A percentile compares a stretch with the other conserved stretches of the same genome.
Conservation (phyloP, 176 grass and related monocot species). For the Elymus sibiricus region DNA sequence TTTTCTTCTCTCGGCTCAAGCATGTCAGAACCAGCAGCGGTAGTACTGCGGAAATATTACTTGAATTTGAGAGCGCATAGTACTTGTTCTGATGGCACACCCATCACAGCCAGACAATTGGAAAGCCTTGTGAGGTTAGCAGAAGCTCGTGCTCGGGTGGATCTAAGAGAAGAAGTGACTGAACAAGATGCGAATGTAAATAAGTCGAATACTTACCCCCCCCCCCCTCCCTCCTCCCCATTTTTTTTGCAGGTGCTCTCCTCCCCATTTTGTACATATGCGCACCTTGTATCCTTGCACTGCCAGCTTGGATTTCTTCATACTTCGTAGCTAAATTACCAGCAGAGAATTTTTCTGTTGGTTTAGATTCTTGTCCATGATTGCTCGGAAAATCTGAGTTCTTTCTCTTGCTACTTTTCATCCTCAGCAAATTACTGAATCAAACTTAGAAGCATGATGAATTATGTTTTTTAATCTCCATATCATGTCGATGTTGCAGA, state of each 20-base stretch:
- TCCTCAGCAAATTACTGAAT: not conserved
- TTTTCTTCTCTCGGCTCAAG: constrained; percentile 31
- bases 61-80: constrained; percentile 53
- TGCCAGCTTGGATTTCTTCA: not conserved
- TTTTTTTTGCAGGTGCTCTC: too few species aligned
- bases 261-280: not conserved
- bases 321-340: not conserved
- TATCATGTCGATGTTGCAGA: not conserved
- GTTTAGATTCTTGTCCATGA: not conserved
- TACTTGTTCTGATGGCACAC: constrained; percentile 70
- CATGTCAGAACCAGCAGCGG: constrained; percentile 59
- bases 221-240: not conserved
- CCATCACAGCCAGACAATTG: constrained; percentile 88
- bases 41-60: constrained; percentile 55
- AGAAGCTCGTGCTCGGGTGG: constrained; percentile 88
- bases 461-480: not conserved
- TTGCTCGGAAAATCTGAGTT: not conserved
- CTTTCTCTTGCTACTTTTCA: constrained; percentile 26
- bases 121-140: constrained; percentile 95
- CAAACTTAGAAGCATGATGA: not conserved
- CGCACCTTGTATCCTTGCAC: not conserved
- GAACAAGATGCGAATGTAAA: constrained; percentile 66
- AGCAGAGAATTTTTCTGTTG: not conserved
- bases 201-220: not conserved
- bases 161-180: constrained; percentile 88